Evolutionary conservation across 495 filamentous ascomycete genomes (phyloP), one percentile per base, ranked within the genome.

Genomic region (Aspergillus leporis): DNA sequence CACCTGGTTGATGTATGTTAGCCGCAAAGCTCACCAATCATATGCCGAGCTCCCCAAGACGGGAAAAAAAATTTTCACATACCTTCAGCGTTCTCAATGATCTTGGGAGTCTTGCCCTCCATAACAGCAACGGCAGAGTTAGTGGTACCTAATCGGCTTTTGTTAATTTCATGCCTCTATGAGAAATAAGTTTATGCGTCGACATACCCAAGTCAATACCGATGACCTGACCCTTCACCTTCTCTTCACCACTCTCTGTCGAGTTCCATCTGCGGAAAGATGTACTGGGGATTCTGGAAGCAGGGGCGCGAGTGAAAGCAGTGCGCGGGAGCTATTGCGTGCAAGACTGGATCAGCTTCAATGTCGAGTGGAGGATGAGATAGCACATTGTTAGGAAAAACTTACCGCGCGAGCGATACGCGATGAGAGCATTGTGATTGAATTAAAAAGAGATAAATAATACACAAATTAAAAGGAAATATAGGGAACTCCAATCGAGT

Each of bases 31-130:
- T 49, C 12, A 9, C 22, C 13, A n/a, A 49, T 40, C 51, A 54
- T 32, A 28, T 12, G 54, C 18, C 5, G 45, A 55, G 25, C 18
- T 30, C 43, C 31, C 53, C 40, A 38, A 18, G 30, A 28, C n/a
- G 21, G 45, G 16, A 47, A 58, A 60, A 64, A 75, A 65, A 54
- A 38, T 64, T 61, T 74, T 67, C 47, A 71, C 81, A 66, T 80
- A 93, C 91, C 92, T 82, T 97, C 92, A 25, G 92, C 73, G 83
- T 98, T 98, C 79, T 98, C 94, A 75, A 98, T 98, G 70, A 98
- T 97, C 75, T 88, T 90, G 56, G 94, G 91, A 22, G 82, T 75
- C 82, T 94, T 96, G 71, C 94, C 94, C 83, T 98, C 94, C 91
- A 98, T 97, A 53, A 98, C 80, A 66, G 92, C 93, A 55, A 98